Conservation (phyloP, 2,329 filamentous ascomycete genomes). For the Aspergillus fijiensis region DNA sequence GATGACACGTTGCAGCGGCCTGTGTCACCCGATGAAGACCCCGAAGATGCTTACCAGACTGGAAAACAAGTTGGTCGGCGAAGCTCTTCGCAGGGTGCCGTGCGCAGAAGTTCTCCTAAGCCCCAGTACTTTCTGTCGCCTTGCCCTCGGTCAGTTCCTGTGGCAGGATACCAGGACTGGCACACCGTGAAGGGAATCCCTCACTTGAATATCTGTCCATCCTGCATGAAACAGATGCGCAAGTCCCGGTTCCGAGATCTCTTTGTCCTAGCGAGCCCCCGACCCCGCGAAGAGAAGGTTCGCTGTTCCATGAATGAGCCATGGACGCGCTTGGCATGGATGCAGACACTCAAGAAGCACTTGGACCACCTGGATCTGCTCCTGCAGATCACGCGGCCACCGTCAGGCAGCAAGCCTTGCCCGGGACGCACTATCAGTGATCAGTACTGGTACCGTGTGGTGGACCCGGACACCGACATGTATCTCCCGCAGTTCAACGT, state of each 20-base stretch:
- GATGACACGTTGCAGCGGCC: constrained; percentile 13
- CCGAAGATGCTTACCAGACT: constrained; percentile 8
- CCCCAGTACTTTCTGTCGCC: constrained; percentile 53
- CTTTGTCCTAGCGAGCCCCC: constrained; percentile 63
- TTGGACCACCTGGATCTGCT: constrained; percentile 67
- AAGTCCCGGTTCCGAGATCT: constrained; percentile 66
- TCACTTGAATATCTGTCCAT: constrained; percentile 77
- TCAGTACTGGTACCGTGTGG: constrained; percentile 73
- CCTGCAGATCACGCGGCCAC: constrained; percentile 65
- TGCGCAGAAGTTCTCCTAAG: constrained; percentile 19
- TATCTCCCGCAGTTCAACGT: constrained; percentile 70
- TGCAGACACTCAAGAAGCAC: constrained; percentile 71
- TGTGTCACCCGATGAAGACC: constrained; percentile 7
- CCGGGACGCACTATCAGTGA: constrained; percentile 55
- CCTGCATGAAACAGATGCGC: constrained; percentile 72
- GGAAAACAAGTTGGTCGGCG: constrained; percentile 10
- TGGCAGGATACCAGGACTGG: constrained; percentile 72
- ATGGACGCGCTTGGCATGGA: constrained; percentile 83
- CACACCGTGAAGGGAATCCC: constrained; percentile 70
- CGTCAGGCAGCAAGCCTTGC: constrained; percentile 58
- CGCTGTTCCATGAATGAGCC: constrained; percentile 77
- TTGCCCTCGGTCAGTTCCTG: constrained; percentile 66
- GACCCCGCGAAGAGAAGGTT: constrained; percentile 58
- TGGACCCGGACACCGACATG: constrained; percentile 63
- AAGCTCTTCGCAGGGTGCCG: constrained; percentile 16